Evolutionary conservation across 345 rosid species (phyloP).

Genomic region (Barbarea vulgaris): DNA sequence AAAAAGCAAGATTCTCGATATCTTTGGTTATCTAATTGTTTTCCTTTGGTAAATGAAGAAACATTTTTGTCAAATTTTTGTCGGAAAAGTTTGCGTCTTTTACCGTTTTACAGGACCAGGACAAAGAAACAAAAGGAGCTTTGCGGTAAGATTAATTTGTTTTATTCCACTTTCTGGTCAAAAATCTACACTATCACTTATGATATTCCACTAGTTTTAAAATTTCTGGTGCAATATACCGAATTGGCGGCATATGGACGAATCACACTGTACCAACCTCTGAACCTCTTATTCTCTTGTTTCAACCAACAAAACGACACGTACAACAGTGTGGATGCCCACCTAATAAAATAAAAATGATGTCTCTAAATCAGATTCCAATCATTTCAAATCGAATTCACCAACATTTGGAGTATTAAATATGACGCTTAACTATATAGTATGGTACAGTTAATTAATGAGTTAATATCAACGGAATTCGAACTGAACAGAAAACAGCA

Average conservation of each 20-base stretch:
- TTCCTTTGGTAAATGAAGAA: not conserved
- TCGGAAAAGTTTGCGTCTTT: not conserved
- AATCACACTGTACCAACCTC: not conserved
- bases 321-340: not conserved
- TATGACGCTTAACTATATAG: not conserved
- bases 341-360: not conserved
- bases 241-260: constrained; percentile 14
- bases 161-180: not conserved
- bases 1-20: not conserved
- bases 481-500: not conserved
- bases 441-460: too few species aligned
- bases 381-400: not conserved
- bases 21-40: not conserved
- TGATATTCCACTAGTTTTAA: not conserved
- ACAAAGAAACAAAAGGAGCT: too few species aligned
- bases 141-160: not conserved
- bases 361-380: not conserved
- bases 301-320: not conserved
- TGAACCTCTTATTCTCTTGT: not conserved
- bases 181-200: not conserved
- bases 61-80: not conserved
- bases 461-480: not conserved
- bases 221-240: not conserved
- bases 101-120: not conserved
- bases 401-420: not conserved